phyloP scores from a whole-genome alignment of 139 green algal species.

The Desmodesmus armatus region DNA sequence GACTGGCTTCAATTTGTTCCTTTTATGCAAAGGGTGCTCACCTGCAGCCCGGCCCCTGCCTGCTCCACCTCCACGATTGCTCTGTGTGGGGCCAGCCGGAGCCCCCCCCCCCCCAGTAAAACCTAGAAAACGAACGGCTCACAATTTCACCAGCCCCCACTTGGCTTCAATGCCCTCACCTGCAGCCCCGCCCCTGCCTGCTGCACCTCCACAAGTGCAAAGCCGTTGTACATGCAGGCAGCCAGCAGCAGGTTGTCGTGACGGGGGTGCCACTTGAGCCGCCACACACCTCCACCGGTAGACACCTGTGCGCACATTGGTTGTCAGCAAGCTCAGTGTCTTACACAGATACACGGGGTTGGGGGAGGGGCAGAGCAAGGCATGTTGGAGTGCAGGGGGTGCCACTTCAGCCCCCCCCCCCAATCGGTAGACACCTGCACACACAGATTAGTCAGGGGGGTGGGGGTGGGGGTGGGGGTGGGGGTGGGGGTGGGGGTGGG shows the following conservation, averaged over 20 bases:
- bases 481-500: too few relatives aligned
- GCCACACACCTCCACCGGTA: conserved; percentile 88
- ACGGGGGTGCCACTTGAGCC: conserved; percentile 81
- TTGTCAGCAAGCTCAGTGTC: background rate
- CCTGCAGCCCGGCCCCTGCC: too few relatives aligned
- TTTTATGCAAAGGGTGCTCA: too few relatives aligned
- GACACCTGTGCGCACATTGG: conserved; percentile 49
- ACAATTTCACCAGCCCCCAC: background rate
- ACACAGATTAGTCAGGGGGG: too few relatives aligned
- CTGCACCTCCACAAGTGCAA: conserved; percentile 57
- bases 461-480: too few relatives aligned
- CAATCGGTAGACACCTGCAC: conserved; percentile 70
- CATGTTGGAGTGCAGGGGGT: conserved; percentile 52
- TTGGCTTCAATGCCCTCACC: background rate
- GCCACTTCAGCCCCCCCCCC: conserved; percentile 86
- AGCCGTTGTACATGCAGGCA: conserved; percentile 91
- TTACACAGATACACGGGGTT: conserved; percentile 51
- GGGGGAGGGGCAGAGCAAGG: too few relatives aligned
- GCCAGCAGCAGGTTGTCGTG: conserved; percentile 69
- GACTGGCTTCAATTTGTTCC: too few relatives aligned
- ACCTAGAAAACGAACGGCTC: background rate
- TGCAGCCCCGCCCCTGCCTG: background rate
- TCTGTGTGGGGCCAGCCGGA: background rate
- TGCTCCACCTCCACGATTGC: too few relatives aligned
- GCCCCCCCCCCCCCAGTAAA: background rate